A percentile compares a stretch with the other conserved stretches of the same genome.
These are phyloP conservation scores for Penstemon davidsonii DNA, from an alignment of 257 asterid species.

Conservation along the genomic window DNA sequence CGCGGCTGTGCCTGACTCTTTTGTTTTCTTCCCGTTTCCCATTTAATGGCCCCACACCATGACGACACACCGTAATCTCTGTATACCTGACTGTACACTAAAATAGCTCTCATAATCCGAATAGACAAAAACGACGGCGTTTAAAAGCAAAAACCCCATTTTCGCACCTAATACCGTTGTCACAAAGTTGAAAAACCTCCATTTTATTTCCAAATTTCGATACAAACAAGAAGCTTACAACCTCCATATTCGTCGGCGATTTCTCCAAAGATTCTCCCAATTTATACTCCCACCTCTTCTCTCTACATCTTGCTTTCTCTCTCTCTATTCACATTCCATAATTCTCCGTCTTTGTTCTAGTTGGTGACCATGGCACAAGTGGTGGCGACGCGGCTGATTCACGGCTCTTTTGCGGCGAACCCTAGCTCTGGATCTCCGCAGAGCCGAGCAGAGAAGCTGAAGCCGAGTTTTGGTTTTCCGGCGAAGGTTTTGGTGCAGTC, in stretches of 20 bases:
- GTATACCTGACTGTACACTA: neutral
- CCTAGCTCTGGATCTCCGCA: slow-evolving; percentile 40
- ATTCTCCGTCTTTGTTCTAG: neutral
- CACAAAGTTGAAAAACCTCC: slow-evolving; percentile 4
- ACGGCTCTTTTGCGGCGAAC: slow-evolving; percentile 32
- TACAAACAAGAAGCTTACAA: slow-evolving; percentile 38
- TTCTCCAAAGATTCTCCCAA: slow-evolving; percentile 26
- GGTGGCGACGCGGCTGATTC: slow-evolving; percentile 48
- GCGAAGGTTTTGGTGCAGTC: slow-evolving; percentile 34
- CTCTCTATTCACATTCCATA: neutral
- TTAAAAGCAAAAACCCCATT: slow-evolving; percentile 6
- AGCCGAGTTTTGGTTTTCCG: slow-evolving; percentile 35
- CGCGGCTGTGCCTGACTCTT: too few relatives aligned
- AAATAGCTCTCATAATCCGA: neutral
- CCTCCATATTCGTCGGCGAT: slow-evolving; percentile 42
- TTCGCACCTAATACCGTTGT: slow-evolving; percentile 16
- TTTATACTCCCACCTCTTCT: neutral
- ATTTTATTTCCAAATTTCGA: slow-evolving; percentile 27
- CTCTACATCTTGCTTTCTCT: neutral
- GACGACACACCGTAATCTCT: neutral
- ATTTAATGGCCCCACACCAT: neutral
- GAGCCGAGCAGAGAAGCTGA: slow-evolving; percentile 41
- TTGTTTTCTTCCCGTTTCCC: too few relatives aligned
- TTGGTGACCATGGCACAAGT: slow-evolving; percentile 40
- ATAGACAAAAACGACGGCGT: slow-evolving; percentile 4